These are phyloP conservation scores for Eucalyptus regnans DNA, from an alignment of 345 rosid genomes.

Conservation along the genomic window DNA sequence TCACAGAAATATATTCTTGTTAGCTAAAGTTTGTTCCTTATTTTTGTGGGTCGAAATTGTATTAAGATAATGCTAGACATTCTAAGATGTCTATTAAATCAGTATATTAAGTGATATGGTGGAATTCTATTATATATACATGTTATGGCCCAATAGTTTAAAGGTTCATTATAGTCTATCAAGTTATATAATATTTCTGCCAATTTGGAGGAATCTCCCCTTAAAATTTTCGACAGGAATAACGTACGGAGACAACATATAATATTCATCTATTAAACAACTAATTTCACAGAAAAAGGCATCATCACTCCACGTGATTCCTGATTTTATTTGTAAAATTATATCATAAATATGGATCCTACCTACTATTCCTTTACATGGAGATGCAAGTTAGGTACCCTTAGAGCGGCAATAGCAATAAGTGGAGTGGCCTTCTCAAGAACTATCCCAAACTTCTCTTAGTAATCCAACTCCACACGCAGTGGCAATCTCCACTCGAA, in stretches of 20 bases:
- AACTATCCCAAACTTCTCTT: not conserved
- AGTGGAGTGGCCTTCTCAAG: not conserved
- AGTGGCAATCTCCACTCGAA: not conserved
- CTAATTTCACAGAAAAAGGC: not conserved
- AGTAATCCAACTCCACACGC: too few relatives aligned
- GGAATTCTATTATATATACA: not conserved
- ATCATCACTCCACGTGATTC: not conserved
- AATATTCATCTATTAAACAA: not conserved
- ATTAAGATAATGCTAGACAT: not conserved
- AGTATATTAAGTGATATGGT: not conserved
- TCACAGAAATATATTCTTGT: not conserved
- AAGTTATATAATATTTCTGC: not conserved
- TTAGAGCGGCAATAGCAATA: not conserved
- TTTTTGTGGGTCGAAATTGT: not conserved
- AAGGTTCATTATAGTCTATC: not conserved
- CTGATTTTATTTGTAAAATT: not conserved
- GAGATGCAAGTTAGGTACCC: not conserved
- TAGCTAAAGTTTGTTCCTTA: not conserved
- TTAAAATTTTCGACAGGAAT: not conserved
- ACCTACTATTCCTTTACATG: not conserved
- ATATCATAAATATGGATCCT: not conserved
- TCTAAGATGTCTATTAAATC: not conserved
- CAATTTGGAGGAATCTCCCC: not conserved
- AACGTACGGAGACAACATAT: not conserved
- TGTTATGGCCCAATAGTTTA: not conserved